A percentile compares a stretch with the other conserved stretches of the same genome.
Conservation (phyloP, 257 asterid genomes). For the Perilla frutescens region DNA sequence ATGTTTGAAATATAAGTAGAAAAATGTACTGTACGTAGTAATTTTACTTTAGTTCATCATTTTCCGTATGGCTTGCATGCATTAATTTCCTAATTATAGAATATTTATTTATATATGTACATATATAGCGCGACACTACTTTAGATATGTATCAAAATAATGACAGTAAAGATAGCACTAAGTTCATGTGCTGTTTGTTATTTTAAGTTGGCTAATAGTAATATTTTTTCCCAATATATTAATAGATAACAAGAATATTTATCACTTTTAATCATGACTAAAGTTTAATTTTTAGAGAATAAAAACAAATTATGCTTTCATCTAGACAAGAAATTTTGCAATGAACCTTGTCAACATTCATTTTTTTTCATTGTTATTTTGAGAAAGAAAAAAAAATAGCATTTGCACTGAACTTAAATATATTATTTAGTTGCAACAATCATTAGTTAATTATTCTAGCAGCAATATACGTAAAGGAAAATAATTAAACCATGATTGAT, state of each 20-base stretch:
- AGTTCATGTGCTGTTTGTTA: neutral
- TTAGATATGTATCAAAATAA: neutral
- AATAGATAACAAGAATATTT: neutral
- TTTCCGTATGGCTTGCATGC: neutral
- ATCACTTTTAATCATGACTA: neutral
- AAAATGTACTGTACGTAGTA: neutral
- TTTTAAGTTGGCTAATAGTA: neutral
- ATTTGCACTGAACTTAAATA: neutral
- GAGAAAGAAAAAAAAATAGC: neutral
- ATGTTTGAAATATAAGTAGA: neutral
- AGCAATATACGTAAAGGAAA: neutral
- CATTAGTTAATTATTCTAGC: neutral
- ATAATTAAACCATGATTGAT: neutral
- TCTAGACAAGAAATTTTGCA: no score
- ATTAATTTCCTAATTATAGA: neutral
- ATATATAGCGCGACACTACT: no score
- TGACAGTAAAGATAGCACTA: neutral
- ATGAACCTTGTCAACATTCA: no score
- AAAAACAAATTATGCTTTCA: no score
- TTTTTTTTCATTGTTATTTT: no score
- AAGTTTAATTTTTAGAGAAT: no score
- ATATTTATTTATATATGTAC: no score
- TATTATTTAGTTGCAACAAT: neutral
- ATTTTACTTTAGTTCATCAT: neutral
- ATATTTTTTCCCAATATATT: neutral